Base-by-base conservation (phyloP, 2,329 filamentous ascomycete species). In the Mycogone perniciosa region DNA sequence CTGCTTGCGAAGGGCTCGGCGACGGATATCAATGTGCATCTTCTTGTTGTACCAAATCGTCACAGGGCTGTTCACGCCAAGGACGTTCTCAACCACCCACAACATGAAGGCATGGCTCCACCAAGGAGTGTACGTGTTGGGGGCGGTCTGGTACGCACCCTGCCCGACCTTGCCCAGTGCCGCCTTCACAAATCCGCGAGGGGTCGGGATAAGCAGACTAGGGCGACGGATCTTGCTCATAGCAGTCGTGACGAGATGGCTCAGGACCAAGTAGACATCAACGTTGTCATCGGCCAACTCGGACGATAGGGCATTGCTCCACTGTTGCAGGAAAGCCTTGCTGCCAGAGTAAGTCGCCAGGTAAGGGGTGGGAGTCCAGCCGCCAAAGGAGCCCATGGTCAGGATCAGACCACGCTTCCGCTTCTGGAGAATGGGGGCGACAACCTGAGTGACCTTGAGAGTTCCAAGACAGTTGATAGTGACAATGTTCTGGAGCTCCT, bases 301-400 rank as follows among this genome's bases (percentile, higher is more conserved):
- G 10, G 85, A 81, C 1, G 86, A 88, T 10, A 99, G 79, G 8
- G 93, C 84, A 5, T 84, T 86, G 58, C 88, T 96, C 93, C 93
- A 99, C 65, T 95, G 86, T 72, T 97, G 92, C 44, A 99, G 79
- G 79, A 99, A 99, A 1, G 93, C 92, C 74, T 99, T 99, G 81
- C 87, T 93, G 58, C 93, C 93, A 41, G 89, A 95, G 77, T 99
- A 99, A 3, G 93, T 97, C 9, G 93, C 93, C 41, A 99, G 80
- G 49, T 93, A 84, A 5, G 95, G 91, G 1, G 89, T 96, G 6
- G 93, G 93, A 54, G 93, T 82, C 71, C 95, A 86, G 59, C 93
- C 95, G 55, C 87, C 93, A 66, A 97, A 95, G 8, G 91, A 96
- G 43, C 92, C 93, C 91, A 99, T 96, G 52, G 92, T 99, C 50